These are phyloP conservation scores for Salvia miltiorrhiza DNA, from an alignment of 257 asterid genomes.

Conservation along the genomic window DNA sequence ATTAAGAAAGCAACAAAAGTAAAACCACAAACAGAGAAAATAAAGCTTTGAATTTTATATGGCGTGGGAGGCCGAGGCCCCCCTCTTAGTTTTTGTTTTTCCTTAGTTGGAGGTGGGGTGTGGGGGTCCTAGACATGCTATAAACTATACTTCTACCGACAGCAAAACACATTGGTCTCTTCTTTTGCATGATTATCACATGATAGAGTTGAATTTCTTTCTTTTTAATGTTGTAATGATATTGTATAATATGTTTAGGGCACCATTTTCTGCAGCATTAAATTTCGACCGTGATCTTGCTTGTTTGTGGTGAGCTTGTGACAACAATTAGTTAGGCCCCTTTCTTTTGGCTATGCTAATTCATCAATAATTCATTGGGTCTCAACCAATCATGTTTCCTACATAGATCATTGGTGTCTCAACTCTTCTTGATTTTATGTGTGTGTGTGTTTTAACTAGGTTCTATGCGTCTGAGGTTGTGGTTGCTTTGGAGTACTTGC, in stretches of 20 bases:
- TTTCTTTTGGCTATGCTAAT: slow-evolving; percentile 1
- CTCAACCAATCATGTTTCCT: neutral
- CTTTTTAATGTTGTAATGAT: slow-evolving; percentile 7
- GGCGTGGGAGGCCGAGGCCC: slow-evolving; percentile 28
- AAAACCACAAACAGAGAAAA: slow-evolving; percentile 31
- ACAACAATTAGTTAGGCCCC: slow-evolving; percentile 19
- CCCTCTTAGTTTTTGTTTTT: neutral
- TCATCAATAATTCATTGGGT: slow-evolving; percentile 13
- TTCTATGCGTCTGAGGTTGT: slow-evolving; percentile 78
- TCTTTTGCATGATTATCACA: slow-evolving; percentile 27
- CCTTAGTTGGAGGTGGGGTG: slow-evolving; percentile 4
- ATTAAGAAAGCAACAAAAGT: slow-evolving; percentile 33
- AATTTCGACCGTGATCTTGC: neutral
- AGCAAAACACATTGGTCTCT: slow-evolving; percentile 50
- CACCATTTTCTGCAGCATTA: slow-evolving; percentile 23
- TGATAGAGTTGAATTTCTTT: slow-evolving; percentile 24
- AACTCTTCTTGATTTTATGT: neutral
- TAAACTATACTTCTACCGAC: slow-evolving; percentile 19
- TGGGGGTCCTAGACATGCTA: slow-evolving; percentile 38
- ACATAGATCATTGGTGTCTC: neutral
- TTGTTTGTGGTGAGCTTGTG: neutral
- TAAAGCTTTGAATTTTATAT: slow-evolving; percentile 25
- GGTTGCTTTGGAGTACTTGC: slow-evolving; percentile 74
- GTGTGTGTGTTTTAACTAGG: slow-evolving; percentile 27
- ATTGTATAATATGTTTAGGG: slow-evolving; percentile 15